A percentile compares a stretch with the other conserved stretches of the same genome.
phyloP scores from a whole-genome alignment of 2,329 filamentous ascomycete species.

The Ophiostoma ulmi region DNA sequence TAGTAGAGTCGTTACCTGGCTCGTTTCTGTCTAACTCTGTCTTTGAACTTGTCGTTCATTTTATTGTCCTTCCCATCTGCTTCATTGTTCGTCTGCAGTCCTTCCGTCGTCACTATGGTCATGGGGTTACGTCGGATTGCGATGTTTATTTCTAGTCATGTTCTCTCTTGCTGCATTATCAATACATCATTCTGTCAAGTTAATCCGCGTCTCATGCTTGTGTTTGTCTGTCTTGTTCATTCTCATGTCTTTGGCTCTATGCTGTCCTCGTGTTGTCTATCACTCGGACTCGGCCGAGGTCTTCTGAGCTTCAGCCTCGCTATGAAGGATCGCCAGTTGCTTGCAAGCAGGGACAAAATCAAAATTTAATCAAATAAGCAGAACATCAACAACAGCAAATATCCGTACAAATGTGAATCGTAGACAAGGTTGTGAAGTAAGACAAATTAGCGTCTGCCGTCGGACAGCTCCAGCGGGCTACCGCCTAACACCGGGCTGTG shows the following conservation, averaged over 20 bases:
- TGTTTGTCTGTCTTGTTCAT: not conserved
- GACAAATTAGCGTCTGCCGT: not conserved
- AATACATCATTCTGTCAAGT: not conserved
- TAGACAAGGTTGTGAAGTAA: not conserved
- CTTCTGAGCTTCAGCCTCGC: not conserved
- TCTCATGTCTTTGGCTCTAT: not conserved
- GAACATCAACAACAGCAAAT: not conserved
- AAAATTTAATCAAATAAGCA: too few relatives aligned
- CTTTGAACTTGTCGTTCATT: not conserved
- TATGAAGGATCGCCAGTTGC: too few relatives aligned
- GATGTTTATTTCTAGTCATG: not conserved
- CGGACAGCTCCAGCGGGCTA: not conserved
- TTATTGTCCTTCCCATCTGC: not conserved
- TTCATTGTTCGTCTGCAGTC: not conserved
- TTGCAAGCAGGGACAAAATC: too few relatives aligned
- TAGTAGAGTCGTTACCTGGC: not conserved
- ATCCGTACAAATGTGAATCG: not conserved
- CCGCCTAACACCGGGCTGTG: not conserved
- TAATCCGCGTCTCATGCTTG: not conserved
- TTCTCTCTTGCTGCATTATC: not conserved
- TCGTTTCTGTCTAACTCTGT: not conserved
- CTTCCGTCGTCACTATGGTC: not conserved
- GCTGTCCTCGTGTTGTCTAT: not conserved
- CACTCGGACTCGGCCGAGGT: not conserved
- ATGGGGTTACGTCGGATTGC: not conserved